Evolutionary conservation across 345 rosid species (phyloP).

Genomic region (Nephelium lappaceum): DNA sequence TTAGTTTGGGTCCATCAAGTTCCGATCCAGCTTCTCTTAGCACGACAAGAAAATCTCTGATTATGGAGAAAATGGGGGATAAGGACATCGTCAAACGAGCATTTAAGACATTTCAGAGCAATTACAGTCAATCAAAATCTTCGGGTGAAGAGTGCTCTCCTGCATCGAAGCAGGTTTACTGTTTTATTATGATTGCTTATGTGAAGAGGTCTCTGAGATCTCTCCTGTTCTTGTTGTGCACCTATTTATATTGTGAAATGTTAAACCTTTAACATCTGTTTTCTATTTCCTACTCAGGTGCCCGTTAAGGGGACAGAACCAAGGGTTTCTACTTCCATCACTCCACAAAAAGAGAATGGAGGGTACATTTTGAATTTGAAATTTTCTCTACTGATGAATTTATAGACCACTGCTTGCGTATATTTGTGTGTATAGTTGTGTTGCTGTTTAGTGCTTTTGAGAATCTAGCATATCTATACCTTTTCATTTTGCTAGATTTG

Average conservation of each 20-base stretch:
- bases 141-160: conserved; percentile 46
- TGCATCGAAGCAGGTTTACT: conserved; percentile 56
- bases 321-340: conserved; percentile 38
- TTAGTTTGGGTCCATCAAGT: conserved; percentile 50
- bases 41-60: conserved; percentile 57
- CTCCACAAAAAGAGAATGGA: conserved; percentile 52
- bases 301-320: conserved; percentile 42
- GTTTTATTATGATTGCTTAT: not conserved
- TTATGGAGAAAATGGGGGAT: conserved; percentile 96
- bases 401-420: not conserved
- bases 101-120: conserved; percentile 75
- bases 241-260: not conserved
- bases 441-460: not conserved
- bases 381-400: conserved; percentile 22
- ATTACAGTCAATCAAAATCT: conserved; percentile 45
- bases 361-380: conserved; percentile 48
- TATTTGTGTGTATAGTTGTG: conserved; percentile 15
- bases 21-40: conserved; percentile 42
- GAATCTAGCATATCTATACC: conserved; percentile 1
- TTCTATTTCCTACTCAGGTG: conserved; percentile 36
- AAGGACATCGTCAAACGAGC: conserved; percentile 91
- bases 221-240: not conserved
- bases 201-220: conserved; percentile 10
- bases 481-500: not conserved
- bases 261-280: not conserved